phyloP scores from a whole-genome alignment of 129 eudicot species.

The Dittrichia graveolens region DNA sequence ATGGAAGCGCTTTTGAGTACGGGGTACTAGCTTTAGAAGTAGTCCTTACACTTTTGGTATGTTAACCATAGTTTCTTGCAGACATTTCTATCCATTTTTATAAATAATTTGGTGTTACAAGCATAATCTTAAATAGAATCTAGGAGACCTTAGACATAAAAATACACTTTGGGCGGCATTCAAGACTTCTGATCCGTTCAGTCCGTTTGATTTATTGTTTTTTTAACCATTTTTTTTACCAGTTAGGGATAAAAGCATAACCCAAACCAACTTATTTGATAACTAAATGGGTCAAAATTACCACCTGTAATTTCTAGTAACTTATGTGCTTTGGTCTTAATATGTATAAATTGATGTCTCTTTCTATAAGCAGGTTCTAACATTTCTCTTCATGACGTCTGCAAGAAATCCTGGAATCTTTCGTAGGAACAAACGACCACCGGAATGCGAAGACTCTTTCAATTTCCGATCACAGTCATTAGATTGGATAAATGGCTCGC shows the following conservation, averaged over 20 bases:
- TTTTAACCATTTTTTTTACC: neutral
- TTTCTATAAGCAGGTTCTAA: conserved; percentile 51
- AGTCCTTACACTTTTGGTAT: conserved; percentile 67
- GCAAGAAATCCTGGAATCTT: conserved; percentile 77
- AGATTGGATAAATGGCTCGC: conserved; percentile 50
- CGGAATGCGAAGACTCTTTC: conserved; percentile 39
- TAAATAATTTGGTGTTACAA: too few relatives aligned
- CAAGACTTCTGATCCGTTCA: too few relatives aligned
- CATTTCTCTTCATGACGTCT: conserved; percentile 71
- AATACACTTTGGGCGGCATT: too few relatives aligned
- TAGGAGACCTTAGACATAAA: too few relatives aligned
- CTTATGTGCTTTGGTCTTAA: neutral
- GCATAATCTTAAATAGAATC: too few relatives aligned
- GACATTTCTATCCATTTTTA: too few relatives aligned
- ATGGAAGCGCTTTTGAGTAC: conserved; percentile 31
- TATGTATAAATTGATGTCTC: conserved; percentile 6
- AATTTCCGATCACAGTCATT: conserved; percentile 34
- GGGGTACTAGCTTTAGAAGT: conserved; percentile 45
- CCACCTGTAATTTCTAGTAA: neutral
- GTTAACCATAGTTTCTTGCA: conserved; percentile 15
- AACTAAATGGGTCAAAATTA: neutral
- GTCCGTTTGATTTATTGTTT: too few relatives aligned
- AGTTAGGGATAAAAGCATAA: neutral
- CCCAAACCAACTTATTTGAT: neutral
- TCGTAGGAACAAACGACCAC: conserved; percentile 59